Conservation (phyloP, 768 basidiomycete species). For the Fomitopsis serialis region DNA sequence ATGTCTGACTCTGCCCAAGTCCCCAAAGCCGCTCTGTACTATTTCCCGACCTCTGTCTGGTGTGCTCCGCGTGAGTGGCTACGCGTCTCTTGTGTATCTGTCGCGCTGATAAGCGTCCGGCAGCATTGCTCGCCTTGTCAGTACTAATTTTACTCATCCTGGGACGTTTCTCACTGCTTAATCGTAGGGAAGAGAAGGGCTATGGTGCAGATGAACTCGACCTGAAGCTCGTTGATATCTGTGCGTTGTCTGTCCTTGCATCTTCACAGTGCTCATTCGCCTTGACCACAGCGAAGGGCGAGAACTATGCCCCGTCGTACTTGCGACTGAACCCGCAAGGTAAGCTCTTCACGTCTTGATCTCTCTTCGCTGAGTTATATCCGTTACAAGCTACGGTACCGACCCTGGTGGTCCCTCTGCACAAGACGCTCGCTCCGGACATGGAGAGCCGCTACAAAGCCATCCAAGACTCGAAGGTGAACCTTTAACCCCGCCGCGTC, state of each 20-base stretch:
- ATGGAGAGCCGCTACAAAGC: slow-evolving; percentile 79
- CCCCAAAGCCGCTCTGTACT: slow-evolving; percentile 82
- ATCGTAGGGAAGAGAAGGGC: slow-evolving; percentile 64
- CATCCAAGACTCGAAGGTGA: slow-evolving; percentile 67
- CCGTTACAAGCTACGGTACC: slow-evolving; percentile 64
- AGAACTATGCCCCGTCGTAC: slow-evolving; percentile 72
- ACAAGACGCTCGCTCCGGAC: slow-evolving; percentile 63
- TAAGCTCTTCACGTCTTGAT: slow-evolving; percentile 20
- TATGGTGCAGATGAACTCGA: slow-evolving; percentile 76
- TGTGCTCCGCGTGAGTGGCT: slow-evolving; percentile 50
- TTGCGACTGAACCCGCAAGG: slow-evolving; percentile 77
- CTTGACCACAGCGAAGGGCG: slow-evolving; percentile 54
- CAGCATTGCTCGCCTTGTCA: slow-evolving; percentile 56
- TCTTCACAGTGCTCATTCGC: not conserved
- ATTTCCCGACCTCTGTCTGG: slow-evolving; percentile 56
- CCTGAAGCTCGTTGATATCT: slow-evolving; percentile 59
- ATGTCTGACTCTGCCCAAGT: slow-evolving; percentile 22
- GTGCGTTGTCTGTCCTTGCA: slow-evolving; percentile 28
- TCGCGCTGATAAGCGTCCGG: slow-evolving; percentile 1
- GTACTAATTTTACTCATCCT: slow-evolving; percentile 14
- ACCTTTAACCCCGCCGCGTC: slow-evolving; percentile 1
- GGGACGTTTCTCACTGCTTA: not conserved
- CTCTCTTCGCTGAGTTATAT: not conserved
- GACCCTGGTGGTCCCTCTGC: slow-evolving; percentile 78
- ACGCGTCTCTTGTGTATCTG: not conserved